Base-by-base conservation (phyloP, 2,329 filamentous ascomycete genomes). In the Metarhizium robertsii region DNA sequence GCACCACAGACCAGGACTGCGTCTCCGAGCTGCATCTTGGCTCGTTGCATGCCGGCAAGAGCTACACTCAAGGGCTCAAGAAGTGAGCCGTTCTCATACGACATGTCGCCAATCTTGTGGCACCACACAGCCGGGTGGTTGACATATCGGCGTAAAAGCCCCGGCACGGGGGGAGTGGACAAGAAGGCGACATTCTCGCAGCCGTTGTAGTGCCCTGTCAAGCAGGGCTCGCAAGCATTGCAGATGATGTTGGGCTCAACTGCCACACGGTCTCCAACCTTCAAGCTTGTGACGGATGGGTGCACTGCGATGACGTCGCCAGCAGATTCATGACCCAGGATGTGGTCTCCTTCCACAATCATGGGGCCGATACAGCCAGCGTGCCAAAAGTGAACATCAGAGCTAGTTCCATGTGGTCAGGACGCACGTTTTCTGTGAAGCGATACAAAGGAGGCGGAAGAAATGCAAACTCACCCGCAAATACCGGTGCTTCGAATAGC, bases 371-470 rank as follows among this genome's bases (percentile, higher is more conserved):
- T 97, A 75, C 88, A 89, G 62, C 92, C 92, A 52, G 88, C 87
- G 69, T 95, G 90, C 92, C 92, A 97, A 78, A 97, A 97, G 75
- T 97, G 92, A 55, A 97, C 86, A 72, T 96, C 92, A 58, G 90
- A 95, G 56, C 89, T 92, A 64, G 18, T 50, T 16, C 18, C 14
- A 30, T 14, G 3, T 30, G 6, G 45, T 48, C 20, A 48, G 45
- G 2, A 14, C 45, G 6, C 25, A 6, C 5, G 20, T 46, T 29
- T 29, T 30, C 25, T 4, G 18, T 34, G 11, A 4, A 13, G 7
- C 10, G 10, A 1, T 45, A 53, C 43, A 50, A 45, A 14, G 16
- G 4, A 16, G 10, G 3, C 13, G 14, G 4, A 13, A 10, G 32
- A 34, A 34, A 34, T 34, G 32, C 10, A 34, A 45, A 69, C 73